A percentile compares a stretch with the other conserved stretches of the same genome.
Conservation (phyloP, 768 basidiomycete genomes). For the Cantharellus cinnabarinus region DNA sequence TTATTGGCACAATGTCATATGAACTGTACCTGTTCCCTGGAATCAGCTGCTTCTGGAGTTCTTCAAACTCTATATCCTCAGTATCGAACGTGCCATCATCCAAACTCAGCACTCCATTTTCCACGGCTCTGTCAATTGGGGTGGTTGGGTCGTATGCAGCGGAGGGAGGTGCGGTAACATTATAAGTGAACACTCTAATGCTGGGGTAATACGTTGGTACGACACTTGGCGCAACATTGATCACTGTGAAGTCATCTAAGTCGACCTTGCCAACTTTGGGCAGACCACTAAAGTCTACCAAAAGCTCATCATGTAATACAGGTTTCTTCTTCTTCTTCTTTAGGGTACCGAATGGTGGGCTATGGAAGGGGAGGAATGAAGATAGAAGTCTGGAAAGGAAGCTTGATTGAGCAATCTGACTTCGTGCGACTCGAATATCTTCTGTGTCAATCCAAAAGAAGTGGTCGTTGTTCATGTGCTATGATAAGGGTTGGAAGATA, state of each 20-base stretch:
- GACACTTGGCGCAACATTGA: slow-evolving; percentile 64
- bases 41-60: no score
- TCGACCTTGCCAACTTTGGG: slow-evolving; percentile 19
- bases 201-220: slow-evolving; percentile 78
- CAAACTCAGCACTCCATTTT: no score
- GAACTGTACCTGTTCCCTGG: no score
- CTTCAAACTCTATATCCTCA: no score
- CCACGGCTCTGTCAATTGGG: no score
- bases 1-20: neutral
- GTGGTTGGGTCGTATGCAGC: neutral
- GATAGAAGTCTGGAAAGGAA: neutral
- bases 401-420: neutral
- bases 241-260: slow-evolving; percentile 35
- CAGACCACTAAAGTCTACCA: slow-evolving; percentile 44
- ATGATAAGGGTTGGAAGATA: neutral
- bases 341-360: slow-evolving; percentile 1
- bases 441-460: slow-evolving; percentile 21
- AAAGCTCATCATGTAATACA: slow-evolving; percentile 32
- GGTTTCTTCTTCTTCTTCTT: slow-evolving; percentile 15
- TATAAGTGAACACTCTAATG: slow-evolving; percentile 67
- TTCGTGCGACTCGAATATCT: neutral
- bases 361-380: neutral
- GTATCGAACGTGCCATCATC: no score
- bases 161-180: slow-evolving; percentile 26
- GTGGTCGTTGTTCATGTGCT: slow-evolving; percentile 71